Base-by-base conservation (phyloP, 768 basidiomycete genomes). In the Mycena albidolilacea region DNA sequence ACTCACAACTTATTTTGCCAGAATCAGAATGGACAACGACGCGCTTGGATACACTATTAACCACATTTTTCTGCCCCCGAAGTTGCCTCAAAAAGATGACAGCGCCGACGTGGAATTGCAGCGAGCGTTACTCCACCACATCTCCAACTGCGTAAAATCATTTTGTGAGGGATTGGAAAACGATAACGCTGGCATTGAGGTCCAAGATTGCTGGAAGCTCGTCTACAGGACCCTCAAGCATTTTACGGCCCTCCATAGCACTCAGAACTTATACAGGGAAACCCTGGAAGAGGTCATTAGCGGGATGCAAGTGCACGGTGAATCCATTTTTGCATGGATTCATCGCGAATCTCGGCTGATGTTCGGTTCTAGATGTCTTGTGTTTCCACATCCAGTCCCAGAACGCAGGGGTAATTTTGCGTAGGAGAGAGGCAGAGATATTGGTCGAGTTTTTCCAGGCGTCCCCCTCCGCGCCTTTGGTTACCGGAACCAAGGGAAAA, bases 401-500 rank as follows among this genome's bases (percentile, higher is more conserved):
- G 69, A 90, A 90, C 61, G 88, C 86, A 3, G 87, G 82, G 11
- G 66, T 90, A 5, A 77, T 89, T 11, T 73, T 87, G 21, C 82
- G 86, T 46, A 79, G 78, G 60, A 66, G 65, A n/a, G 59, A 71
- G n/a, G 50, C 74, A 6, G 67, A 75, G 14, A 82, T 84, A 19
- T 68, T 81, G 30, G 84, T 86, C 67, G 89, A 90, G 71, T 77
- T 79, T 8, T 90, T 90, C 69, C 86, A 89, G 74, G 80, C 85
- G 15, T 85, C 86, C 3, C 82, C 87, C 0, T 75, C 77, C 35
- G 75, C 81, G 3, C 75, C 75, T 15, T 73, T 70, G 7, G 82
- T 90, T 21, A 85, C 87, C 78, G 76, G 72, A 2, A 63, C 82
- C 0, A 73, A 76, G 46, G 87, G 87, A 44, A 88, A 88, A 67